These are phyloP conservation scores for Flaveria ramosissima DNA, from an alignment of 129 eudicot species.

Conservation along the genomic window DNA sequence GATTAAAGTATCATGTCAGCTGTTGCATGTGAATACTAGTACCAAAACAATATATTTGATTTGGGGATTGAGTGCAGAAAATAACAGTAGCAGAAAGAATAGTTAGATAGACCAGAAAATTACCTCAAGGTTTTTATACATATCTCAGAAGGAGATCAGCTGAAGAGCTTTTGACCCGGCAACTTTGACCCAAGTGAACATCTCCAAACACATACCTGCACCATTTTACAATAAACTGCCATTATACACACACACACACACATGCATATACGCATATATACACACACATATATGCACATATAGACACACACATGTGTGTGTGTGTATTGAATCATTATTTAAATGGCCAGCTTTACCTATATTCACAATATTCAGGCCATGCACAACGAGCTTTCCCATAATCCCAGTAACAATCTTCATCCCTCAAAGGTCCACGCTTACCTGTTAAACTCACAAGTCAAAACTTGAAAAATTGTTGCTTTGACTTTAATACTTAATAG, in stretches of 20 bases:
- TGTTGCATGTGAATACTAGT: not conserved
- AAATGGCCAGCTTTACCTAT: conserved; percentile 50
- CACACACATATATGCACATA: not conserved
- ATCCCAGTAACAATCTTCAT: conserved; percentile 95
- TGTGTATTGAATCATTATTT: not conserved
- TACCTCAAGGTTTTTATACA: conserved; percentile 49
- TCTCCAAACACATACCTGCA: conserved; percentile 83
- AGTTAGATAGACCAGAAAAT: conserved; percentile 12
- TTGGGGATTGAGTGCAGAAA: not conserved
- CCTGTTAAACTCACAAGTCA: conserved; percentile 45
- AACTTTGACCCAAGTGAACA: conserved; percentile 96
- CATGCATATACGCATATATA: too few relatives aligned
- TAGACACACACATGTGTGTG: not conserved
- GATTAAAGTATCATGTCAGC: not conserved
- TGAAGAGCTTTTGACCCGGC: conserved; percentile 71
- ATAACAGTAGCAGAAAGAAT: not conserved
- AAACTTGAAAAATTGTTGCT: conserved; percentile 9
- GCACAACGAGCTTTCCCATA: conserved; percentile 97
- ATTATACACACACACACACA: not conserved
- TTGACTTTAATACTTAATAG: conserved; percentile 18
- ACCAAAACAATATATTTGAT: not conserved
- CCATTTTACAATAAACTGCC: conserved; percentile 21
- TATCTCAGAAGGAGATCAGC: conserved; percentile 66
- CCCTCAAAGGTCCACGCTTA: conserved; percentile 93
- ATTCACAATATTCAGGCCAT: conserved; percentile 93